phyloP scores from a whole-genome alignment of 331 rosid species.

The Quercus tomentella region DNA sequence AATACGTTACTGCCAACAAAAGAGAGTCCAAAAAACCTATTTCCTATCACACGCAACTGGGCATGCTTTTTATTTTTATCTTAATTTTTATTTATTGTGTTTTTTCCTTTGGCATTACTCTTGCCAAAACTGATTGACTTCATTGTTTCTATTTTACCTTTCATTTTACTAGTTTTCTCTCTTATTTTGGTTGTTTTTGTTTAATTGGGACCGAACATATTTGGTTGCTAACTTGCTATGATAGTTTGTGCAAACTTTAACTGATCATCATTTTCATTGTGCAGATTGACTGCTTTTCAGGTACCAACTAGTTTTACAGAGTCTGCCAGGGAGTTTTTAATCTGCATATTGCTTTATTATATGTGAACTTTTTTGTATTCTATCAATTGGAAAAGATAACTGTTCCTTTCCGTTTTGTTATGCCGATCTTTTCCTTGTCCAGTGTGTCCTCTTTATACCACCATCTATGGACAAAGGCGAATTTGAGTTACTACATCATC shows the following conservation, averaged over 20 bases:
- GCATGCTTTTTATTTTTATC: too few relatives aligned
- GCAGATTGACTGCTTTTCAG: slow-evolving; percentile 97
- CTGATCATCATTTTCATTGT: slow-evolving; percentile 6
- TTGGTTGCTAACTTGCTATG: too few relatives aligned
- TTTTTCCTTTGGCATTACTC: too few relatives aligned
- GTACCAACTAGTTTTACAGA: slow-evolving; percentile 35
- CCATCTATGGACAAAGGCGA: slow-evolving; percentile 86
- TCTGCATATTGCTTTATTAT: neutral
- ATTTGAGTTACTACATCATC: slow-evolving; percentile 82
- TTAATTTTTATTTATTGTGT: too few relatives aligned
- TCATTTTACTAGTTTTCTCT: too few relatives aligned
- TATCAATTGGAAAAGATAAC: neutral
- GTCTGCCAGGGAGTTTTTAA: slow-evolving; percentile 2
- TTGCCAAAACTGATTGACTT: too few relatives aligned
- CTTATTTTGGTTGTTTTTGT: too few relatives aligned
- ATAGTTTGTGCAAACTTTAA: neutral
- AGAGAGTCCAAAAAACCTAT: too few relatives aligned
- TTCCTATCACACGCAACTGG: too few relatives aligned
- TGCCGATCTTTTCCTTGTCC: slow-evolving; percentile 15
- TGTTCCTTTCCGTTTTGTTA: neutral
- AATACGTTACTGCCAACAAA: too few relatives aligned
- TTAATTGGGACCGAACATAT: too few relatives aligned
- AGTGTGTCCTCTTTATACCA: slow-evolving; percentile 98
- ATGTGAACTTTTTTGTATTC: neutral
- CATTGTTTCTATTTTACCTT: neutral